Conservation (phyloP, 495 filamentous ascomycete species). For the Neurospora africana region DNA sequence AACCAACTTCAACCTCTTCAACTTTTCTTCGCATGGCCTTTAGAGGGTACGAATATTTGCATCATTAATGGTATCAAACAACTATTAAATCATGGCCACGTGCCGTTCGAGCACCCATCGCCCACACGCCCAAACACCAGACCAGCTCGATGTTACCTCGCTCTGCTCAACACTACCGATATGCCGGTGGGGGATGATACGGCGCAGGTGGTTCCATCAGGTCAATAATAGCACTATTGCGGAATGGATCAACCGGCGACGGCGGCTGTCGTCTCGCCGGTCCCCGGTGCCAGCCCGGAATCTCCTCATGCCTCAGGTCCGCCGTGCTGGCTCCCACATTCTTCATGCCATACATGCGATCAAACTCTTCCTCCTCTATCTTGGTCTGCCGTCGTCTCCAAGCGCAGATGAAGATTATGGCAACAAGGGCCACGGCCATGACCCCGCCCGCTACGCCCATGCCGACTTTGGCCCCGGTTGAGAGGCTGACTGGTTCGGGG, state of each 20-base stretch:
- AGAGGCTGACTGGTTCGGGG: not conserved
- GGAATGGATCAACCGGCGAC: conserved; percentile 7
- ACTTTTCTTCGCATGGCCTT: not conserved
- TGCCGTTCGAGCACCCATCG: not conserved
- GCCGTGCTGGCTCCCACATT: conserved; percentile 5
- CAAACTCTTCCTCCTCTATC: conserved; percentile 20
- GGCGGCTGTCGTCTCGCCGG: conserved; percentile 8
- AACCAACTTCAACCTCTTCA: not conserved
- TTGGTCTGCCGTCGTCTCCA: conserved; percentile 13
- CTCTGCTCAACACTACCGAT: conserved; percentile 5
- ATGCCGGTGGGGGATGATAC: conserved; percentile 12
- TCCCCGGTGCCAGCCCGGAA: conserved; percentile 25
- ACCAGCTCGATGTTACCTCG: not conserved
- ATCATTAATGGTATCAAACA: not conserved
- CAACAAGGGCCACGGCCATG: conserved; percentile 6
- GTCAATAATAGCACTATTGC: not conserved
- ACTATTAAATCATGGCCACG: not conserved
- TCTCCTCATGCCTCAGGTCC: conserved; percentile 8
- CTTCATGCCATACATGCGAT: conserved; percentile 19
- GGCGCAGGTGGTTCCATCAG: conserved; percentile 7
- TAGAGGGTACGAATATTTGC: not conserved
- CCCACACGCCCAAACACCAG: not conserved
- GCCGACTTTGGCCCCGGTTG: conserved; percentile 13
- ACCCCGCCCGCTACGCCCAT: conserved; percentile 15
- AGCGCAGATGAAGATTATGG: conserved; percentile 11